Evolutionary conservation across 1,284 basidiomycete genomes (phyloP).

Genomic region (Golubevia pallescens): DNA sequence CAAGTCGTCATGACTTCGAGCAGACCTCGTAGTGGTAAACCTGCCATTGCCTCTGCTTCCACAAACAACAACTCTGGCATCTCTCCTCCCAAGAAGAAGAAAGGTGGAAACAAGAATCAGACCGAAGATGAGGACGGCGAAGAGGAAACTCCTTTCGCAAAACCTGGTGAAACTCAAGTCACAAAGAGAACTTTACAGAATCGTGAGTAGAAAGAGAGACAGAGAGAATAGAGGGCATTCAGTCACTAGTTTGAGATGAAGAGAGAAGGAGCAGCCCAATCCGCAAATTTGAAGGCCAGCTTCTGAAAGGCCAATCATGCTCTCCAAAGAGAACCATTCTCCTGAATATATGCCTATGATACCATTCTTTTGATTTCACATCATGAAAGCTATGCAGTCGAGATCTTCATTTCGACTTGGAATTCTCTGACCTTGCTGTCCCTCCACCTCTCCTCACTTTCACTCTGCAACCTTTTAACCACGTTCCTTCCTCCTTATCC

Average conservation of each 20-base stretch:
- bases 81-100: not conserved
- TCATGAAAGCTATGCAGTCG: no score
- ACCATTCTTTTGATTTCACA: no score
- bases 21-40: not conserved
- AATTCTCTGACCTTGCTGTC: no score
- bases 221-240: no score
- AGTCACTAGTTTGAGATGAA: no score
- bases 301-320: no score
- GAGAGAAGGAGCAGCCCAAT: no score
- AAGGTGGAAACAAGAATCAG: not conserved
- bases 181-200: constrained; percentile 54
- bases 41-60: not conserved
- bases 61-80: not conserved
- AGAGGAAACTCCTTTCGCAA: constrained; percentile 17
- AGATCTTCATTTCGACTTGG: no score
- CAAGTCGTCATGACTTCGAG: not conserved
- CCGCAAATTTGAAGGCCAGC: no score
- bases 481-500: not conserved
- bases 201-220: constrained; percentile 12
- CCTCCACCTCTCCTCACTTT: no score
- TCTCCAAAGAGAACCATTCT: no score
- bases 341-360: not conserved
- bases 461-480: not conserved
- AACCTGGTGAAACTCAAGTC: constrained; percentile 34
- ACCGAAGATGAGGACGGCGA: not conserved